Base-by-base conservation (phyloP, 805 yeast genomes). In the Cyberlindnera bimundalis region DNA sequence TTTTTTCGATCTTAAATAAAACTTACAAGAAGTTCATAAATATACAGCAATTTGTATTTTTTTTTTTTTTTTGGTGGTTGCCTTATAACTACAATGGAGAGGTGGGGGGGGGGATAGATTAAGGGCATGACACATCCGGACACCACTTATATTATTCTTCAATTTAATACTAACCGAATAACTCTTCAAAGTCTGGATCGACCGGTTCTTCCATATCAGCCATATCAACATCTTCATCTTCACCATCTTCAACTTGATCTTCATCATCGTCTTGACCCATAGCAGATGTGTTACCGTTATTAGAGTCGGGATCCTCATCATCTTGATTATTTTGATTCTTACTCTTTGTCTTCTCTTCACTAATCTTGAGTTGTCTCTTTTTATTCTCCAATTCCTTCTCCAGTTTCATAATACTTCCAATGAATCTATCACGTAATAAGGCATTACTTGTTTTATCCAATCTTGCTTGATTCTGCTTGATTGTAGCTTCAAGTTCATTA, bases 381-480 rank as follows among this genome's bases (percentile, higher is more conserved):
- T 91, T 93, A 56, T 79, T 72, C 40, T 88, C 96, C 45, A 88
- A 72, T 53, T 91, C 96, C 40, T 81, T 79, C 60, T 79, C 81
- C 56, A 93, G 71, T 46, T 90, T 81, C 43, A 73, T 75, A 37
- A 87, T 84, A 37, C 84, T 89, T 49, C 84, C 93, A 53, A 81
- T 73, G 59, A 90, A 85, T 65, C 97, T 81, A 61, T 82, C 84
- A 56, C 82, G 79, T 78, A 93, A 73, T 65, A 91, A 82, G 52
- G 91, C 90, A 58, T 88, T 88, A 3, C 79, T 70, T 14, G 90
- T 89, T 50, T 81, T 79, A 16, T 73, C 77, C 35, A 87, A 75
- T 53, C 85, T 89, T 33, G 71, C 71, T 59, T 78, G 78, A 55
- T 91, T 90, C 53, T 81, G 82, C 40, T 73, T 78, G 37, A 93